Evolutionary conservation across 164 flowering plant genomes (phyloP), one percentile per base, ranked within the genome.

Genomic region (Echeveria elegans): DNA sequence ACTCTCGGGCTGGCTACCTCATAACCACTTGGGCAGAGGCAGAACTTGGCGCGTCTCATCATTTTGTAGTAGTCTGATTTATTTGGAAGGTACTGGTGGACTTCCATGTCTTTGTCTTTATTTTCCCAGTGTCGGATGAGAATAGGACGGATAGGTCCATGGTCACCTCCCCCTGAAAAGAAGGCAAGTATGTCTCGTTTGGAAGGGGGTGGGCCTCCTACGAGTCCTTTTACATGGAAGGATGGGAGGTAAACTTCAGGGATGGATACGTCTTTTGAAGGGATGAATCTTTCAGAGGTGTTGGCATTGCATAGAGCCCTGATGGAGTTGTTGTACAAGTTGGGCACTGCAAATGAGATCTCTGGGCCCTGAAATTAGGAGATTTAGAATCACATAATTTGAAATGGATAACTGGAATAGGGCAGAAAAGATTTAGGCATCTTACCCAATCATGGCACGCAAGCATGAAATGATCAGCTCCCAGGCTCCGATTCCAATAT

Each of bases 1-100:
- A 86, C 67, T 32, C 91, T 70, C 1, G 91, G 91, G 69, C 91
- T 86, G 0, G 91, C 91, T 2, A 86, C 91, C 62, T 86, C 91
- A 38, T 86, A 86, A 2, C 91, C 91, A 43, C 91, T 86, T 0
- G 91, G 88, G 73, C 88, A 86, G 30, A 86, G 61, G 78, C 91
- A 86, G 70, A 26, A 86, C 73, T 68, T 82, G 74, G 83, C 79
- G 34, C 81, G 73, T 15, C 84, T 73, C 79, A 86, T 62, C 85
- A 85, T 82, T 21, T 73, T 82, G 24, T 70, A 70, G 74, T 86
- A 86, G 0, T 81, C 76, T 0, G 79, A 72, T 0, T 78, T 82
- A 23, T 75, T 80, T 0, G 88, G 89, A 23, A 86, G 86, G 80
- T 86, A 85, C 31, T 72, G 36, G 66, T 85, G 82, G 24, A 85